These are phyloP conservation scores for Pseudocercospora fijiensis DNA, from an alignment of 2,329 filamentous ascomycete species.

Conservation along the genomic window DNA sequence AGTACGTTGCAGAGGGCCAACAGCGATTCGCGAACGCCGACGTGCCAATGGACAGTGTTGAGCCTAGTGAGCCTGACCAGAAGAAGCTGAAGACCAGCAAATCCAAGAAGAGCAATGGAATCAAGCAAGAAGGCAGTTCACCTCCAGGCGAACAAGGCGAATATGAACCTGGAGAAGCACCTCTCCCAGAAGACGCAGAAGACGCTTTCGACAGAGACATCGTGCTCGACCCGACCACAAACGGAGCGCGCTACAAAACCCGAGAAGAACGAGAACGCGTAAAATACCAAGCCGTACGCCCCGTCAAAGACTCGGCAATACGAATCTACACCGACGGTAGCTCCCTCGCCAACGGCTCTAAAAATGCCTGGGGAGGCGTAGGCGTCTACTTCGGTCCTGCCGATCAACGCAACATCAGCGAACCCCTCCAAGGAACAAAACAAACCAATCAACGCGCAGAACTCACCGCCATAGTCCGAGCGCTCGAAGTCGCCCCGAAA, in stretches of 20 bases:
- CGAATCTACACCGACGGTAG: slow-evolving; percentile 66
- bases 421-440: slow-evolving; percentile 67
- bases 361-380: slow-evolving; percentile 58
- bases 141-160: slow-evolving; percentile 33
- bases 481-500: slow-evolving; percentile 70
- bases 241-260: slow-evolving; percentile 57
- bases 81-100: slow-evolving; percentile 45
- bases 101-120: slow-evolving; percentile 39
- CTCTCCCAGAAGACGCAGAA: slow-evolving; percentile 55
- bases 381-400: slow-evolving; percentile 64
- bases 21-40: slow-evolving; percentile 11
- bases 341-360: slow-evolving; percentile 58
- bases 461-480: slow-evolving; percentile 80
- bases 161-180: slow-evolving; percentile 55
- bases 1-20: slow-evolving; percentile 60
- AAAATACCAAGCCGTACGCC: slow-evolving; percentile 48
- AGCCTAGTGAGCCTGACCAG: slow-evolving; percentile 30
- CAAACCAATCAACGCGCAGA: slow-evolving; percentile 98
- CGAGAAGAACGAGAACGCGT: slow-evolving; percentile 48
- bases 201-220: slow-evolving; percentile 63
- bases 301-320: slow-evolving; percentile 48
- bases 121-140: slow-evolving; percentile 30
- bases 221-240: slow-evolving; percentile 54
- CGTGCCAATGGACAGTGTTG: slow-evolving; percentile 25
- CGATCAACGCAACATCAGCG: slow-evolving; percentile 63